Conservation (phyloP, 2,329 filamentous ascomycete genomes). For the Calonectria crousiana region DNA sequence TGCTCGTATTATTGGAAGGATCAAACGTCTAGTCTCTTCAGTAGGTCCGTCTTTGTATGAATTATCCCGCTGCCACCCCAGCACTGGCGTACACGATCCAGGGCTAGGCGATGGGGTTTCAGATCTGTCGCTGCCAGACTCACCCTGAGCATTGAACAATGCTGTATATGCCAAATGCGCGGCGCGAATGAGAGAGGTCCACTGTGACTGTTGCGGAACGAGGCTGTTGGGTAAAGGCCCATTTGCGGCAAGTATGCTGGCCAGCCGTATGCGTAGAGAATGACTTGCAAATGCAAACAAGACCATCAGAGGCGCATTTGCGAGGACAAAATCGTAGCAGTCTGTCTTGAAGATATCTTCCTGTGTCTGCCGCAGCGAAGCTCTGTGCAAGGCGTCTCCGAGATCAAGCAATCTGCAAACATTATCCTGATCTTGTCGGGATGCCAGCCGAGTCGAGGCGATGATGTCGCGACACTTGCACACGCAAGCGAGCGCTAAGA, state of each 20-base stretch:
- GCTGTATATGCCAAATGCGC: constrained; percentile 35
- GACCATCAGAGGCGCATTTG: constrained; percentile 55
- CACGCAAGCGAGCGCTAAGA: constrained; percentile 56
- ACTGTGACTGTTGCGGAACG: constrained; percentile 25
- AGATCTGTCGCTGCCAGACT: neutral
- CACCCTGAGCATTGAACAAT: neutral
- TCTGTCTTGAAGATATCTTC: constrained; percentile 44
- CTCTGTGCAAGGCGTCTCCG: constrained; percentile 52
- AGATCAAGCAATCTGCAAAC: constrained; percentile 39
- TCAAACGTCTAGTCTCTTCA: neutral
- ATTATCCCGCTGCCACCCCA: neutral
- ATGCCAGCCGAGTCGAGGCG: neutral
- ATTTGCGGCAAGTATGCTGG: constrained; percentile 36
- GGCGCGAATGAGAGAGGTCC: constrained; percentile 37
- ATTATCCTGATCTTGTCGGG: neutral
- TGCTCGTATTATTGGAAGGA: constrained; percentile 31
- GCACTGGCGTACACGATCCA: neutral
- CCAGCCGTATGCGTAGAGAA: constrained; percentile 49
- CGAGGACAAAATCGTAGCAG: constrained; percentile 43
- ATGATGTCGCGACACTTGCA: constrained; percentile 54
- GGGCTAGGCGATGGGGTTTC: neutral
- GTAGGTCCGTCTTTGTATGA: constrained; percentile 28
- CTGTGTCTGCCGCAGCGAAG: constrained; percentile 53
- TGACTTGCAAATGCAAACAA: constrained; percentile 55
- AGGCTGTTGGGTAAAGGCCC: neutral